Conservation (phyloP, 306 rosid species). For the Cicer arietinum region DNA sequence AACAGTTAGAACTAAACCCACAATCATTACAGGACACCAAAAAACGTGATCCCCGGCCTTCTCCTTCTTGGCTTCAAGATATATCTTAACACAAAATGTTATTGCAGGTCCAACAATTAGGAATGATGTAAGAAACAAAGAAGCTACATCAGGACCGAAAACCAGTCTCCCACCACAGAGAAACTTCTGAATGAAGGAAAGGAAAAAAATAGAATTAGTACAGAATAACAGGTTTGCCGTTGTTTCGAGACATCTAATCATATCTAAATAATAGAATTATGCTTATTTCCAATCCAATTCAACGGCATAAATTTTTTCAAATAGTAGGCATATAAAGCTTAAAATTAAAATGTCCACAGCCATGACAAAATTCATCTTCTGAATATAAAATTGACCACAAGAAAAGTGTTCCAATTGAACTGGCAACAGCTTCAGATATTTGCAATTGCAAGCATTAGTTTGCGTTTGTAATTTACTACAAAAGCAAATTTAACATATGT, state of each 20-base stretch:
- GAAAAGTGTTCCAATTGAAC: constrained; percentile 30
- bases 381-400: constrained; percentile 21
- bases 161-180: constrained; percentile 88
- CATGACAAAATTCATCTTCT: constrained; percentile 30
- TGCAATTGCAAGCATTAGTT: background rate
- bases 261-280: background rate
- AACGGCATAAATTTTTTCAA: constrained; percentile 16
- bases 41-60: background rate
- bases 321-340: constrained; percentile 24
- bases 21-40: constrained; percentile 66
- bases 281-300: constrained; percentile 39
- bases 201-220: constrained; percentile 48
- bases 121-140: constrained; percentile 68
- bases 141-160: constrained; percentile 91
- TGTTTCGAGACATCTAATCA: constrained; percentile 31
- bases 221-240: constrained; percentile 13
- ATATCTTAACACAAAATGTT: constrained; percentile 72
- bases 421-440: constrained; percentile 34
- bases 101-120: constrained; percentile 77
- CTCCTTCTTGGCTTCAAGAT: constrained; percentile 47
- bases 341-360: constrained; percentile 10
- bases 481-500: constrained; percentile 12
- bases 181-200: constrained; percentile 71
- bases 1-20: constrained; percentile 58
- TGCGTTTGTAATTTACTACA: constrained; percentile 6